Percentiles rank a stretch among this genome's conserved stretches.
These are phyloP conservation scores for Aspergillus biplanus DNA, from an alignment of 495 filamentous ascomycete species.

Conservation along the genomic window DNA sequence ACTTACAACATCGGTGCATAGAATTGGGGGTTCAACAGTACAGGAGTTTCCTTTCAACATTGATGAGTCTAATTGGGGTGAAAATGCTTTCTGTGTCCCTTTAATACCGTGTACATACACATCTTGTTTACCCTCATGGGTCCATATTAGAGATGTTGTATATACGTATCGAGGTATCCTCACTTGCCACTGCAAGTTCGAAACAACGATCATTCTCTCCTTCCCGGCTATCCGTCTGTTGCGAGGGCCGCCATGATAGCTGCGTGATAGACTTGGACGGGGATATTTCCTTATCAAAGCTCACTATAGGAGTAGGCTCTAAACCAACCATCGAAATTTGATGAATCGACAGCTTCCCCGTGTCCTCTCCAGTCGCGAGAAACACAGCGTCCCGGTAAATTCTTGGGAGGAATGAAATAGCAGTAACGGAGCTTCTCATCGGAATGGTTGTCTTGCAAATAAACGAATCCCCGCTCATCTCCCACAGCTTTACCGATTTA, in stretches of 20 bases:
- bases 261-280: conserved; percentile 76
- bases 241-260: conserved; percentile 73
- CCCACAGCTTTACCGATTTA: conserved; percentile 83
- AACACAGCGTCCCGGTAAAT: conserved; percentile 46
- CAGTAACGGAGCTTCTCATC: conserved; percentile 68
- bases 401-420: conserved; percentile 66
- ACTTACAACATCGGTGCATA: conserved; percentile 23
- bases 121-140: conserved; percentile 24
- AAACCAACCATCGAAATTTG: conserved; percentile 44
- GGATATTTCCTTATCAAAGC: conserved; percentile 48
- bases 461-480: conserved; percentile 39
- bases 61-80: conserved; percentile 28
- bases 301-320: conserved; percentile 46
- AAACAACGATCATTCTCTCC: conserved; percentile 28
- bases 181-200: conserved; percentile 78
- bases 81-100: conserved; percentile 7
- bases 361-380: conserved; percentile 68
- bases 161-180: conserved; percentile 79
- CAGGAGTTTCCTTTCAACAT: conserved; percentile 34
- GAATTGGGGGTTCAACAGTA: conserved; percentile 14
- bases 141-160: conserved; percentile 56
- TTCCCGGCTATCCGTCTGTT: conserved; percentile 9
- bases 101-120: conserved; percentile 23
- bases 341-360: conserved; percentile 48
- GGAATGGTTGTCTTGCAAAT: conserved; percentile 56